phyloP scores from a whole-genome alignment of 1,139 yeast species.

The Sugiyamaella castrensis region DNA sequence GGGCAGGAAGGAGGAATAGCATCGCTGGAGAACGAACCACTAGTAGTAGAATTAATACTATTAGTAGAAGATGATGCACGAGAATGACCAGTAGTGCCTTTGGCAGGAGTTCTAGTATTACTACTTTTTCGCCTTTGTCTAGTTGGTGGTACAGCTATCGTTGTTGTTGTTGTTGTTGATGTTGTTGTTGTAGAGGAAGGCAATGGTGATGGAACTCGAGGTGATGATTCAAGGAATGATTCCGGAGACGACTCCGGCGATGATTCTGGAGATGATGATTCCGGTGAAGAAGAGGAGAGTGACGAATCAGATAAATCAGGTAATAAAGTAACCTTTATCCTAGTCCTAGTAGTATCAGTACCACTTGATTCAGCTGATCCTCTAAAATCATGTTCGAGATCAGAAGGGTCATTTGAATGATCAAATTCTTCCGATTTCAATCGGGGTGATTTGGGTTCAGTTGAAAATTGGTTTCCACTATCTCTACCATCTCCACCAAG shows the following conservation, averaged over 20 bases:
- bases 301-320: background rate
- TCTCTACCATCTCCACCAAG: too few relatives aligned
- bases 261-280: conserved; percentile 5
- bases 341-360: too few relatives aligned
- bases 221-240: background rate
- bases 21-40: background rate
- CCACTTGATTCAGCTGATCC: too few relatives aligned
- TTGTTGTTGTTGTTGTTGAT: background rate
- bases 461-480: too few relatives aligned
- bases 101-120: background rate
- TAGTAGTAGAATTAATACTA: background rate
- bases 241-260: background rate
- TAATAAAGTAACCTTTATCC: too few relatives aligned
- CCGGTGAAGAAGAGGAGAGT: conserved; percentile 4
- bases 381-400: too few relatives aligned
- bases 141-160: background rate
- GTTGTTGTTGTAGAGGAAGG: background rate
- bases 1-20: conserved; percentile 23
- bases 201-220: background rate
- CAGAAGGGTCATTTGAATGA: too few relatives aligned
- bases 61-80: background rate
- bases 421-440: too few relatives aligned
- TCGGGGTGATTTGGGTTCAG: too few relatives aligned
- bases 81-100: conserved; percentile 4
- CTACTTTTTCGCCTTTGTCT: conserved; percentile 7